These are phyloP conservation scores for Nicotiana tomentosiformis DNA, from an alignment of 257 asterid species.

Conservation along the genomic window DNA sequence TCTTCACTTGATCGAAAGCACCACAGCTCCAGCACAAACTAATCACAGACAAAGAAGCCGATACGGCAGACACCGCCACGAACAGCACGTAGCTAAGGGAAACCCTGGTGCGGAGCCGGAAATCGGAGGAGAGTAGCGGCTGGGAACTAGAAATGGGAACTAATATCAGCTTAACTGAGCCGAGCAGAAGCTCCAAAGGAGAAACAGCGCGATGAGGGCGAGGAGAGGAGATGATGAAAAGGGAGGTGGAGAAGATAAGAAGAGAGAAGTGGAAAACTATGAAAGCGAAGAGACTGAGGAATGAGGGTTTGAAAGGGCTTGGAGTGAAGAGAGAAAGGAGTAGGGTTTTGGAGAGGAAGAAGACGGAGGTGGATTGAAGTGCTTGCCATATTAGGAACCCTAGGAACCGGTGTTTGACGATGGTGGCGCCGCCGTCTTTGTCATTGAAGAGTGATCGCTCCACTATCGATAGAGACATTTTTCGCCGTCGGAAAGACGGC, in stretches of 20 bases:
- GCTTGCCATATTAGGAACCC: constrained; percentile 84
- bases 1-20: constrained; percentile 20
- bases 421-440: constrained; percentile 44
- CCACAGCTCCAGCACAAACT: constrained; percentile 62
- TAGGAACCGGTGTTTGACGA: constrained; percentile 66
- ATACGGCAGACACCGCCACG: constrained; percentile 39
- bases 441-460: constrained; percentile 51
- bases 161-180: constrained; percentile 44
- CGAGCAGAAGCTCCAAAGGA: constrained; percentile 41
- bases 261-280: constrained; percentile 49
- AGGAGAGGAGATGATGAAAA: constrained; percentile 70
- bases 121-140: constrained; percentile 25
- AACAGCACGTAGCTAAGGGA: constrained; percentile 61
- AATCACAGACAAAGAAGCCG: constrained; percentile 37
- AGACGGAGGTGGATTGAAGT: constrained; percentile 47
- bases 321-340: constrained; percentile 37
- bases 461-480: constrained; percentile 50
- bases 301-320: constrained; percentile 30
- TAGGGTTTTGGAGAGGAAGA: constrained; percentile 50
- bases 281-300: constrained; percentile 41
- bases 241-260: constrained; percentile 42
- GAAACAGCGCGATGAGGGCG: constrained; percentile 55
- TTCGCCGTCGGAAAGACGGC: background rate
- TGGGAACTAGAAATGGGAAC: constrained; percentile 33
- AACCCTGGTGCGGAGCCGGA: constrained; percentile 43